Evolutionary conservation across 2,329 filamentous ascomycete species (phyloP), one percentile per base, ranked within the genome.

Genomic region (Corynespora cassiicola): DNA sequence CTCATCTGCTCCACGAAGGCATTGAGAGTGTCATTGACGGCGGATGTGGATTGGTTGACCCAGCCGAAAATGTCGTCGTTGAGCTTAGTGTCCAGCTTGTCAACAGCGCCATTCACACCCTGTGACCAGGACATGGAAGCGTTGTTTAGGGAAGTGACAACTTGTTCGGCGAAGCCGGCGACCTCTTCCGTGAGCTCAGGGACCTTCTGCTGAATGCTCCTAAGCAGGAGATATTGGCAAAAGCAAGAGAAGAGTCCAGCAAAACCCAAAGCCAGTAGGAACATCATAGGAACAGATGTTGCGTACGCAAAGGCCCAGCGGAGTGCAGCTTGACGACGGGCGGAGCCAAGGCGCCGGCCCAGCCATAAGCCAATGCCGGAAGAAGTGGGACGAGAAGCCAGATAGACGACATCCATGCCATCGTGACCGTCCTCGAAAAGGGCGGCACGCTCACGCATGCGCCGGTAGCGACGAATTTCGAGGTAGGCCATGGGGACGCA

Each of bases 301-400:
- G 84, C 85, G 63, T 96, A 96, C 7, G 91, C 88, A 47, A 94
- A 75, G 35, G 83, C 82, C 90, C 91, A 96, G 46, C 91, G 84
- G 7, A 84, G 78, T 26, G 96, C 77, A 29, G 88, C 80, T 65
- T 90, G 85, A 34, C 81, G 79, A 52, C 85, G 78, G 59, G 69
- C 70, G 71, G 67, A 80, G 36, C 79, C 80, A 69, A 92, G 84
- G 41, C 75, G 78, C 34, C 78, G 79, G 6, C 87, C 82, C 14
- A 88, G 54, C 69, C 80, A 85, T 63, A 96, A 79, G 25, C 91
- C 92, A 18, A 79, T 72, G 2, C 78, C 77, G 1, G 89, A 82
- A 1, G 90, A 88, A 54, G 86, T 82, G 2, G 92, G 90, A 15
- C 90, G 82, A 21, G 89, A 91, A 20, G 86, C 84, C 52, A 96